A percentile compares a stretch with the other conserved stretches of the same genome.
These are phyloP conservation scores for Pleochaeta shiraiana DNA, from an alignment of 2,329 filamentous ascomycete genomes.

Conservation along the genomic window DNA sequence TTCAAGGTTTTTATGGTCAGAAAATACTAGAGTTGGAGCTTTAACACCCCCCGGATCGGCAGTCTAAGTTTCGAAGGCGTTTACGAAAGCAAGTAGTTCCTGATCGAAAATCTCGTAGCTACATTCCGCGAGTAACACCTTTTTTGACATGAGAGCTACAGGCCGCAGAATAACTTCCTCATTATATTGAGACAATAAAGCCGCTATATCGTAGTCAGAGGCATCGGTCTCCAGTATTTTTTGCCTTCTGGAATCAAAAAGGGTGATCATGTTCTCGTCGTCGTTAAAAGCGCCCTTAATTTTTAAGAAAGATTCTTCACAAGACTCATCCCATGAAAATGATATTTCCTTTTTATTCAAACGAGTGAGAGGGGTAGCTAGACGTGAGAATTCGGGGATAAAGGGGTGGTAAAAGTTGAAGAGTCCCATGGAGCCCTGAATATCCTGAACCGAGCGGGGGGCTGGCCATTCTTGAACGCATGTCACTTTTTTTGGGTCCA, in stretches of 20 bases:
- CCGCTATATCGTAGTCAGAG: not conserved
- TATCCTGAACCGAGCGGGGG: not conserved
- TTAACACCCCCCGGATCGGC: not conserved
- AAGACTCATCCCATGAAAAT: not conserved
- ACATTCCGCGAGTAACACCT: not conserved
- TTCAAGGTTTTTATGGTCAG: not conserved
- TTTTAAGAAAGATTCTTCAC: not conserved
- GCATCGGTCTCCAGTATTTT: not conserved
- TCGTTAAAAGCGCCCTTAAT: no score
- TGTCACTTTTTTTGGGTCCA: constrained; percentile 1
- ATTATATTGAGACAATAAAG: not conserved
- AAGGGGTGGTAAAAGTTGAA: not conserved
- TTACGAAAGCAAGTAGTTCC: not conserved
- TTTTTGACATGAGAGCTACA: not conserved
- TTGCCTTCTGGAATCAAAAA: not conserved
- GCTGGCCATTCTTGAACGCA: constrained; percentile 1
- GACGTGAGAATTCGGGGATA: not conserved
- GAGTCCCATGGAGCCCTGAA: not conserved
- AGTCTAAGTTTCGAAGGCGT: constrained; percentile 1
- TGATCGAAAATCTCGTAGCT: constrained; percentile 1
- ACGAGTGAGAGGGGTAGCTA: not conserved
- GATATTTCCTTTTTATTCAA: not conserved
- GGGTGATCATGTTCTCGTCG: not conserved
- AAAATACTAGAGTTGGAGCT: not conserved
- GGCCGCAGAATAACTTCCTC: not conserved